Conservation (phyloP, 208 protist genomes). For the Endotrypanum monterogeii region DNA sequence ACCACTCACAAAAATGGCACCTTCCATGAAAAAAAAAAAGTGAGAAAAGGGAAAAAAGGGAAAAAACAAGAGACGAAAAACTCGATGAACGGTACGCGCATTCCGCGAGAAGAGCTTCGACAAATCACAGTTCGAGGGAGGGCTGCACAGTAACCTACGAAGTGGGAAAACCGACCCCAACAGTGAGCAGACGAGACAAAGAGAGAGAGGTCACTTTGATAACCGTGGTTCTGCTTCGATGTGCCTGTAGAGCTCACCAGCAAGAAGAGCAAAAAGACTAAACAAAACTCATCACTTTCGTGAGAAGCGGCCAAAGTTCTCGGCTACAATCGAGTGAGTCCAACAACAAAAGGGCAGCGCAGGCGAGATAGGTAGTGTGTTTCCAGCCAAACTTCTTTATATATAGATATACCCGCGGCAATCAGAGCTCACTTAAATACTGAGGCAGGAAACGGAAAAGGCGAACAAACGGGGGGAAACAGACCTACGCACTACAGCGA, state of each 20-base stretch:
- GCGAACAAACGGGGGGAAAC: not conserved
- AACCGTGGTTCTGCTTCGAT: not conserved
- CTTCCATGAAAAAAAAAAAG: slow-evolving; percentile 9
- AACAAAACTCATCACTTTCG: not conserved
- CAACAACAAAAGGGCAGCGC: not conserved
- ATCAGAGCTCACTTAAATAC: not conserved
- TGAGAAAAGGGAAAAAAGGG: slow-evolving; percentile 11
- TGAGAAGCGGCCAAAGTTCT: not conserved
- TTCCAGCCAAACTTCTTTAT: not conserved
- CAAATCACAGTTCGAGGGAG: slow-evolving; percentile 4
- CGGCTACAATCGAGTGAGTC: slow-evolving; percentile 1
- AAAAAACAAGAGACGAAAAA: slow-evolving; percentile 7
- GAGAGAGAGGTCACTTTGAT: slow-evolving; percentile 8
- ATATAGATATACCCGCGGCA: not conserved
- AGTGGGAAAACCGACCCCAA: not conserved
- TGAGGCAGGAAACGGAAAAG: not conserved
- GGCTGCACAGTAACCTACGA: not conserved
- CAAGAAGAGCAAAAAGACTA: slow-evolving; percentile 1
- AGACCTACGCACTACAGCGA: not conserved
- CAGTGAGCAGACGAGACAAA: slow-evolving; percentile 1
- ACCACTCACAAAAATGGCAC: not conserved
- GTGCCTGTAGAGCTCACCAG: not conserved
- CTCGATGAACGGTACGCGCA: not conserved
- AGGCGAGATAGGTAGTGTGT: not conserved
- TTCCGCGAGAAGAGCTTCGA: not conserved